phyloP scores from a whole-genome alignment of 2,329 filamentous ascomycete species.

The Exophiala xenobiotica region DNA sequence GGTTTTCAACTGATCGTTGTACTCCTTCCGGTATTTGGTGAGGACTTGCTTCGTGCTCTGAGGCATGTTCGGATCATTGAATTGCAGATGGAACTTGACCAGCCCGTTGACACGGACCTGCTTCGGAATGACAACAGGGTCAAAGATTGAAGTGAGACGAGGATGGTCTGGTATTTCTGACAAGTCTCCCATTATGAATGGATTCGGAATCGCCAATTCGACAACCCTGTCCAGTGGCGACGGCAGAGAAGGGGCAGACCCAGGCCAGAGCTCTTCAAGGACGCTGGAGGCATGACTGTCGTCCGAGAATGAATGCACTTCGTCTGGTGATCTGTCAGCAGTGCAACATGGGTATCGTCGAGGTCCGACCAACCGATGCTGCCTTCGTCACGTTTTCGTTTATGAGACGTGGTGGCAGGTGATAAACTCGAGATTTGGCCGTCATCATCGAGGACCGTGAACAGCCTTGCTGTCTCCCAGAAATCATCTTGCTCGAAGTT shows the following conservation, averaged over 20 bases:
- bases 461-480: not conserved
- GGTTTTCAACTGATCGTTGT: not conserved
- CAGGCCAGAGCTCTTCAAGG: not conserved
- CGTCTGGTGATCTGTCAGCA: not conserved
- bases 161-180: not conserved
- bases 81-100: not conserved
- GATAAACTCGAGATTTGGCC: not conserved
- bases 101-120: not conserved
- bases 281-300: not conserved
- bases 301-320: not conserved
- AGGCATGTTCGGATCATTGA: not conserved
- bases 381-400: not conserved
- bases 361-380: not conserved
- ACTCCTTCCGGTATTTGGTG: not conserved
- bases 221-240: not conserved
- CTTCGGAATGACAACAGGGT: not conserved
- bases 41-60: not conserved
- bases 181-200: not conserved
- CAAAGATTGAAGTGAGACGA: not conserved
- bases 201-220: not conserved
- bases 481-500: not conserved
- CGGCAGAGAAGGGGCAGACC: not conserved
- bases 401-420: not conserved
- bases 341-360: not conserved
- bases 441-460: not conserved